Percentiles rank a stretch among this genome's conserved stretches.
phyloP scores from a whole-genome alignment of 768 basidiomycete species.

The Russula sp. region DNA sequence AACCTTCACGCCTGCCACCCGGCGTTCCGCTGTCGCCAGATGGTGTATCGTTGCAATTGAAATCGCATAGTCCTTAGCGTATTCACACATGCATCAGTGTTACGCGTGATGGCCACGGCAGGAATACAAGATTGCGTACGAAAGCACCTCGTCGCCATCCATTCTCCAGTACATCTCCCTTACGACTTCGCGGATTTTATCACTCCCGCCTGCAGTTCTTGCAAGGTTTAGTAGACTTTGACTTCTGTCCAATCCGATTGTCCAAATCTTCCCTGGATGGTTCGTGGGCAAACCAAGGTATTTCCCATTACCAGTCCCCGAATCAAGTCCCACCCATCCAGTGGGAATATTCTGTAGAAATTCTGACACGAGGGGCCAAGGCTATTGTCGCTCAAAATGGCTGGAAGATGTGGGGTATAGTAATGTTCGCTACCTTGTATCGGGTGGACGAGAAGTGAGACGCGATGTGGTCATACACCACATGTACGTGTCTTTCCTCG shows the following conservation, averaged over 20 bases:
- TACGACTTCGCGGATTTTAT: constrained; percentile 63
- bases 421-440: constrained; percentile 60
- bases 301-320: constrained; percentile 97
- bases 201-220: constrained; percentile 51
- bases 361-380: constrained; percentile 81
- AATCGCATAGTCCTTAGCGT: constrained; percentile 85
- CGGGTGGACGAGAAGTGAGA: constrained; percentile 84
- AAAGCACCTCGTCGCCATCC: constrained; percentile 79
- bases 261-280: constrained; percentile 58
- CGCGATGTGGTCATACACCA: constrained; percentile 82
- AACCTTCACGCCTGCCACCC: constrained; percentile 73
- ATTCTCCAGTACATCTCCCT: constrained; percentile 71
- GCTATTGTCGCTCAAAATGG: constrained; percentile 44
- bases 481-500: constrained; percentile 75
- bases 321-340: constrained; percentile 87
- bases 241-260: constrained; percentile 84
- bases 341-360: constrained; percentile 71
- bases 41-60: constrained; percentile 99
- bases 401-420: neutral
- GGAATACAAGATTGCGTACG: constrained; percentile 47
- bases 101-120: neutral
- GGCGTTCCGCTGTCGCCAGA: constrained; percentile 73
- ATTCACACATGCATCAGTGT: neutral
- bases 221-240: constrained; percentile 76
- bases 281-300: constrained; percentile 78